These are phyloP conservation scores for Arthroderma sp. DNA, from an alignment of 2,329 filamentous ascomycete genomes.

Conservation along the genomic window DNA sequence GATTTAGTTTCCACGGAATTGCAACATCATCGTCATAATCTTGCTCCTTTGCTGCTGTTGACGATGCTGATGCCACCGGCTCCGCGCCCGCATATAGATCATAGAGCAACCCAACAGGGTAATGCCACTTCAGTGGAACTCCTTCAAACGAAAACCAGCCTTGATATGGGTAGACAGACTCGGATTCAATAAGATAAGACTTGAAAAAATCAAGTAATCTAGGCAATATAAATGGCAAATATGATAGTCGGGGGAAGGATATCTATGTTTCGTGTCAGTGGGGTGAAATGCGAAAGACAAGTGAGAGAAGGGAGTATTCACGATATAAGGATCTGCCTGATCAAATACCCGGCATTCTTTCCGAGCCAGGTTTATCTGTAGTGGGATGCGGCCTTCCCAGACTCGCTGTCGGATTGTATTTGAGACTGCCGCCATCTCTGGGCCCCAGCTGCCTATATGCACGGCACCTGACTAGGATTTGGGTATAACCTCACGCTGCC, in stretches of 20 bases:
- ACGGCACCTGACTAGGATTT: not conserved
- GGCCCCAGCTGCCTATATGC: not conserved
- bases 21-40: slow-evolving; percentile 6
- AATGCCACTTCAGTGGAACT: slow-evolving; percentile 61
- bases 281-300: not conserved
- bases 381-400: slow-evolving; percentile 48
- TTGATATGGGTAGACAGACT: slow-evolving; percentile 36
- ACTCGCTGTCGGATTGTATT: slow-evolving; percentile 35
- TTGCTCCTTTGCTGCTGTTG: slow-evolving; percentile 13
- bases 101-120: slow-evolving; percentile 56
- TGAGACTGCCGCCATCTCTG: slow-evolving; percentile 11
- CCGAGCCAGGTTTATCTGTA: slow-evolving; percentile 48
- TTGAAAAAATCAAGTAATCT: slow-evolving; percentile 53
- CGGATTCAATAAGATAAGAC: slow-evolving; percentile 45
- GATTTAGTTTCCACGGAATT: slow-evolving; percentile 51
- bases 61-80: slow-evolving; percentile 25
- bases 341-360: slow-evolving; percentile 51
- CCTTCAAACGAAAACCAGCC: slow-evolving; percentile 57
- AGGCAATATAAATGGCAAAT: slow-evolving; percentile 54
- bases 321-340: slow-evolving; percentile 49
- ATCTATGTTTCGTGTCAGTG: slow-evolving; percentile 32
- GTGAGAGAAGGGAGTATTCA: slow-evolving; percentile 20
- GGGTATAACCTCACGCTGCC: not conserved
- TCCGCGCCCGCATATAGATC: slow-evolving; percentile 54
- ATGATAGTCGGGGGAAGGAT: slow-evolving; percentile 53